These are phyloP conservation scores for Colletotrichum lentis DNA, from an alignment of 2,329 filamentous ascomycete species.

Conservation along the genomic window DNA sequence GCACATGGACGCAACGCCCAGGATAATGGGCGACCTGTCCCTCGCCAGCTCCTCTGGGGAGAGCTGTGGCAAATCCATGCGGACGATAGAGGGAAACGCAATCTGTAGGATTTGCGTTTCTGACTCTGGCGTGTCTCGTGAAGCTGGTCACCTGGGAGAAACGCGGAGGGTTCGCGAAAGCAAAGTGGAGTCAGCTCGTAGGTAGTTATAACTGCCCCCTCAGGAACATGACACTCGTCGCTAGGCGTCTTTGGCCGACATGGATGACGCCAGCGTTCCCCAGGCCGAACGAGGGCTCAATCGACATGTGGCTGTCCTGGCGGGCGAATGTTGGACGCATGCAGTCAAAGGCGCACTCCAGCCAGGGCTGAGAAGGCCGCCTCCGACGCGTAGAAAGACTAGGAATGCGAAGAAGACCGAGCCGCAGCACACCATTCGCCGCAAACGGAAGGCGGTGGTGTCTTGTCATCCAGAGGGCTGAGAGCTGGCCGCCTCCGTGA, in stretches of 20 bases:
- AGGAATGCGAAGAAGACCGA: not conserved
- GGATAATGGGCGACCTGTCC: slow-evolving; percentile 35
- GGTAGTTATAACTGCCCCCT: not conserved
- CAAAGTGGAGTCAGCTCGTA: not conserved
- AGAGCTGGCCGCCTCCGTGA: not conserved
- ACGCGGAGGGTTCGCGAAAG: not conserved
- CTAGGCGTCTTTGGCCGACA: not conserved
- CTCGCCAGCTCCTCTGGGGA: slow-evolving; percentile 24
- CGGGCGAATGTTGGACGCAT: not conserved
- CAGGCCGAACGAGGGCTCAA: not conserved
- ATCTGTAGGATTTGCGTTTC: not conserved
- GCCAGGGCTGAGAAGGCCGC: not conserved
- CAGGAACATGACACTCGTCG: not conserved
- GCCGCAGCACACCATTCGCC: not conserved
- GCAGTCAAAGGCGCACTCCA: not conserved
- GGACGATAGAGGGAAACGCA: not conserved
- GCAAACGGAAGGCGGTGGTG: not conserved
- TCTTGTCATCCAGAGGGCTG: slow-evolving; percentile 3
- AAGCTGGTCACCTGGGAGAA: not conserved
- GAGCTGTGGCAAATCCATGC: slow-evolving; percentile 27
- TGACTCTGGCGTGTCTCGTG: not conserved
- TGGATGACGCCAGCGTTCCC: not conserved
- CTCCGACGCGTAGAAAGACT: not conserved
- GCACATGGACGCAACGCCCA: slow-evolving; percentile 39
- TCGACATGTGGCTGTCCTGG: not conserved